Conservation (phyloP, 2,329 filamentous ascomycete species). For the Colletotrichum lindemuthianum region DNA sequence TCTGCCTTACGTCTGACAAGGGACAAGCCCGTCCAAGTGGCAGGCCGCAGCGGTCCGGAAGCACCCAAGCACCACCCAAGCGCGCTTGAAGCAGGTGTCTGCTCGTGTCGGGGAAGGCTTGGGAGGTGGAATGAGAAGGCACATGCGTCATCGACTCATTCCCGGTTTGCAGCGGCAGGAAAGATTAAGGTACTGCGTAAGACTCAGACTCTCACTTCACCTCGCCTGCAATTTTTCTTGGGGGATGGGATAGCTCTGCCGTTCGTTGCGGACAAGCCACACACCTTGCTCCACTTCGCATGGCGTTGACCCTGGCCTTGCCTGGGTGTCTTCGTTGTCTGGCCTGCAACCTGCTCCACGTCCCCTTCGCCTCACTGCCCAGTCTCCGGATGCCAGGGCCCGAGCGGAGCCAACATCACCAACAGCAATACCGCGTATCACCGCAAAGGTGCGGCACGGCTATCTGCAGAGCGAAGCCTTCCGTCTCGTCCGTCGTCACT, state of each 20-base stretch:
- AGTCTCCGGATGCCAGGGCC: slow-evolving; percentile 2
- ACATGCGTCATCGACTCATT: slow-evolving; percentile 37
- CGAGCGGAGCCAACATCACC: slow-evolving; percentile 5
- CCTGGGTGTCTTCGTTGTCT: neutral
- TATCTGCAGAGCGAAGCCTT: slow-evolving; percentile 10
- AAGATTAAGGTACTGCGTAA: slow-evolving; percentile 16
- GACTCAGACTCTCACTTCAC: neutral
- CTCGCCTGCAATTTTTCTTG: slow-evolving; percentile 10
- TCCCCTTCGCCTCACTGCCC: neutral
- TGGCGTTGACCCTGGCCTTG: slow-evolving; percentile 14
- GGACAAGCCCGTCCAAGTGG: slow-evolving; percentile 30
- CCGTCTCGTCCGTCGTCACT: slow-evolving; percentile 6
- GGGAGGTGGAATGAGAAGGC: slow-evolving; percentile 25
- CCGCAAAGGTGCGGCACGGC: slow-evolving; percentile 3
- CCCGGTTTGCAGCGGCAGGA: slow-evolving; percentile 35
- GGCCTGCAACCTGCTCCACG: neutral
- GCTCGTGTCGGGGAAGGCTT: slow-evolving; percentile 24
- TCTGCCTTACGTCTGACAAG: slow-evolving; percentile 34
- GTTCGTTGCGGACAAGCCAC: slow-evolving; percentile 33
- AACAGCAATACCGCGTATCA: slow-evolving; percentile 13
- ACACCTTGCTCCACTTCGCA: slow-evolving; percentile 24
- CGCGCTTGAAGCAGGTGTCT: slow-evolving; percentile 20
- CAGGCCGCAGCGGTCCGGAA: slow-evolving; percentile 25
- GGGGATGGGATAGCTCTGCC: slow-evolving; percentile 26
- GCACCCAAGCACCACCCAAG: slow-evolving; percentile 31